Percentiles rank a stretch among this genome's conserved stretches.
Evolutionary conservation across 441 rosid genomes (phyloP).

Genomic region (Populus trichocarpa): DNA sequence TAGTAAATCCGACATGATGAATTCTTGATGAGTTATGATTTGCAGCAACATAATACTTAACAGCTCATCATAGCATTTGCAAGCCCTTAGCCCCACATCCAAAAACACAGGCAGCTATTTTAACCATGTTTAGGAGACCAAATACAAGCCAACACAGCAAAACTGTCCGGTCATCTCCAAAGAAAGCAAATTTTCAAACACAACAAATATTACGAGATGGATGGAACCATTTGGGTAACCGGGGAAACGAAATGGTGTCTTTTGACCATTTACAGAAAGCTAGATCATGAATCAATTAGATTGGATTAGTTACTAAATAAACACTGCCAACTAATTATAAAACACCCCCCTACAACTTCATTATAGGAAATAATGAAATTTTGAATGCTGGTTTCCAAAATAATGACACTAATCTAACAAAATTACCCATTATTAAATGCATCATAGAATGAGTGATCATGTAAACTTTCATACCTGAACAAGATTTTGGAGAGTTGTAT

Average conservation of each 20-base stretch:
- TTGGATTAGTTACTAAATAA: neutral
- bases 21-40: too few species aligned
- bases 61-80: neutral
- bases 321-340: too few species aligned
- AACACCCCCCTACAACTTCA: neutral
- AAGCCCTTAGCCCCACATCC: too few species aligned
- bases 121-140: too few species aligned
- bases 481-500: neutral
- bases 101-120: too few species aligned
- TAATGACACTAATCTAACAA: conserved; percentile 1
- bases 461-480: neutral
- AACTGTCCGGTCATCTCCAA: neutral
- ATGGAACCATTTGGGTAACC: neutral
- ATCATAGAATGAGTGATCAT: neutral
- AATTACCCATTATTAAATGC: neutral
- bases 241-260: neutral
- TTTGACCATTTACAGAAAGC: neutral
- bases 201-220: neutral
- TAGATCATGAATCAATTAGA: neutral
- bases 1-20: too few species aligned
- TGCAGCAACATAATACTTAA: too few species aligned
- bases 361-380: neutral
- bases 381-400: neutral
- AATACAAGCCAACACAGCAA: neutral
- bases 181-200: neutral